phyloP scores from a whole-genome alignment of 2,329 filamentous ascomycete species.

The Aureobasidium lini region DNA sequence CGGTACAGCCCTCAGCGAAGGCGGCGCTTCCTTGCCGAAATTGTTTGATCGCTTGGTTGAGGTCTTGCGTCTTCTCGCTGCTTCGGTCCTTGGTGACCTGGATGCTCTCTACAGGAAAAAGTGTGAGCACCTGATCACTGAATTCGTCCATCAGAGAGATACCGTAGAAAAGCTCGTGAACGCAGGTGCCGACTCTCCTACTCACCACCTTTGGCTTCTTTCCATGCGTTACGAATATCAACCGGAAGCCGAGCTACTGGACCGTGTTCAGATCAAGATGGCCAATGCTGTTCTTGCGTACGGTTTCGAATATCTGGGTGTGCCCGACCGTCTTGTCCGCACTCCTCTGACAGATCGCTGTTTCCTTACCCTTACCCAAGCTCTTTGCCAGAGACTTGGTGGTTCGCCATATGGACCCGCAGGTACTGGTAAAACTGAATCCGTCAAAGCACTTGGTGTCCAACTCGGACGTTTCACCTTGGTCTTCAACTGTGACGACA shows the following conservation, averaged over 20 bases:
- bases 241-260: slow-evolving; percentile 69
- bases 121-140: slow-evolving; percentile 97
- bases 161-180: slow-evolving; percentile 79
- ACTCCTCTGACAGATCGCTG: slow-evolving; percentile 96
- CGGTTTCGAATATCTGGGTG: slow-evolving; percentile 95
- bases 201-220: slow-evolving; percentile 85
- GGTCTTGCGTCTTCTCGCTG: slow-evolving; percentile 76
- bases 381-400: slow-evolving; percentile 86
- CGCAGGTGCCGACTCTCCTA: slow-evolving; percentile 63
- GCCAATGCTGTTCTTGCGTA: slow-evolving; percentile 93
- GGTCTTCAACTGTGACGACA: slow-evolving; percentile 99
- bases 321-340: slow-evolving; percentile 89
- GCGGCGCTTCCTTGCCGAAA: slow-evolving; percentile 59
- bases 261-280: slow-evolving; percentile 87
- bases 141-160: slow-evolving; percentile 96
- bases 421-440: slow-evolving; percentile 98
- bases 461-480: slow-evolving; percentile 96
- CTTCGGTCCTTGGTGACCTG: slow-evolving; percentile 83
- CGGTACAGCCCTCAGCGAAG: slow-evolving; percentile 65
- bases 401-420: slow-evolving; percentile 96
- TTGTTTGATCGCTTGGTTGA: slow-evolving; percentile 78
- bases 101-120: slow-evolving; percentile 85
- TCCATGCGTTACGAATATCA: slow-evolving; percentile 96
- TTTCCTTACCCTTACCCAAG: slow-evolving; percentile 95
- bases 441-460: slow-evolving; percentile 93